Conservation (phyloP, 2,329 filamentous ascomycete species). For the Rosellinia necatrix region DNA sequence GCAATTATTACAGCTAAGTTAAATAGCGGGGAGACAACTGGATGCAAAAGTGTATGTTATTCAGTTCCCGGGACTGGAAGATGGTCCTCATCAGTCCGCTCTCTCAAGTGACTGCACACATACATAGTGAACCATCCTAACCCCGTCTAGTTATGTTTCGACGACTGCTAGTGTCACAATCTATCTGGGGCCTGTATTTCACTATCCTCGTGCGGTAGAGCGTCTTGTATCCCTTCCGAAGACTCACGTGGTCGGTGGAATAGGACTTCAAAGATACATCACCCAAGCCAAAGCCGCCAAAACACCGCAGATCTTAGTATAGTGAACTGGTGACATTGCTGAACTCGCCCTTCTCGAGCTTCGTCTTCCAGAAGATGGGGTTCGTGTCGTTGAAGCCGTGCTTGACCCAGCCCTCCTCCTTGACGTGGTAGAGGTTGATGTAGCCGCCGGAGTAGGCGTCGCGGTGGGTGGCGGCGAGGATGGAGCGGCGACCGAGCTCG, state of each 20-base stretch:
- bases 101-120: conserved; percentile 35
- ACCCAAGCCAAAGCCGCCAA: not conserved
- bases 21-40: not conserved
- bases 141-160: conserved; percentile 24
- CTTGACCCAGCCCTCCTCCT: conserved; percentile 98
- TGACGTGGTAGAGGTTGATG: conserved; percentile 99
- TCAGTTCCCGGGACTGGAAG: not conserved
- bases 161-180: conserved; percentile 25
- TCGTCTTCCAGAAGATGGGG: conserved; percentile 99
- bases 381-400: conserved; percentile 98
- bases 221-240: not conserved
- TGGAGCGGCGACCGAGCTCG: conserved; percentile 87
- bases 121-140: conserved; percentile 25
- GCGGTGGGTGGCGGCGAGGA: conserved; percentile 92
- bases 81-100: conserved; percentile 8
- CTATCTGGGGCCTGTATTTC: conserved; percentile 27
- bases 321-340: conserved; percentile 86
- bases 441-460: conserved; percentile 98
- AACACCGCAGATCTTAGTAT: conserved; percentile 42
- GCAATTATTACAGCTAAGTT: not conserved
- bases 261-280: not conserved
- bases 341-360: conserved; percentile 98
- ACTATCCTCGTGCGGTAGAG: not conserved
- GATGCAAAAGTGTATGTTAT: not conserved
- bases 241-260: not conserved